phyloP scores from a whole-genome alignment of 225 moss, liverwort and hornwort genomes.

The Lunularia cruciata region DNA sequence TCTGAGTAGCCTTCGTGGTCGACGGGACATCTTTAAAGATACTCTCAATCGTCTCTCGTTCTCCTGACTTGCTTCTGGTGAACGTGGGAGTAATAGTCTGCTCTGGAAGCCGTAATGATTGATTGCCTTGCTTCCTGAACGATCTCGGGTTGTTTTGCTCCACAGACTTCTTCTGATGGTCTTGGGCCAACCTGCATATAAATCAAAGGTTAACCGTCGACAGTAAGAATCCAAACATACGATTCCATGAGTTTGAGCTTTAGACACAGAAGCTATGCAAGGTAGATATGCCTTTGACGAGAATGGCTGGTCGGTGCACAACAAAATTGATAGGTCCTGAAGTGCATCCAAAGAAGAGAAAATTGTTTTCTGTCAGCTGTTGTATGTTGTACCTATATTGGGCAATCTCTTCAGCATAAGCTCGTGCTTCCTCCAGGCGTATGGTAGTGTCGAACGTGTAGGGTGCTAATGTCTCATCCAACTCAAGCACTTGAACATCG shows the following conservation, averaged over 20 bases:
- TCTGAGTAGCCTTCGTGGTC: neutral
- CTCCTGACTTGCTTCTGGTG: constrained; percentile 16
- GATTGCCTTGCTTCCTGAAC: neutral
- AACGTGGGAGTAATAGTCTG: constrained; percentile 13
- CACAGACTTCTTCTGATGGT: constrained; percentile 31
- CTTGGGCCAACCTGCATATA: constrained; percentile 29
- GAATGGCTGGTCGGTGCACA: neutral
- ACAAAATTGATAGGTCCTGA: too few species aligned
- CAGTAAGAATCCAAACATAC: too few species aligned
- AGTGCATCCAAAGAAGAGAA: too few species aligned
- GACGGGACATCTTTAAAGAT: constrained; percentile 27
- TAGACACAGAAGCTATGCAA: neutral
- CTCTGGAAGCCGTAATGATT: constrained; percentile 3
- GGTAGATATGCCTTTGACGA: neutral
- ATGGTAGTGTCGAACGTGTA: constrained; percentile 95
- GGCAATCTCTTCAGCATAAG: constrained; percentile 77
- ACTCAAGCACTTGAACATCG: constrained; percentile 82
- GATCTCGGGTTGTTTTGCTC: constrained; percentile 17
- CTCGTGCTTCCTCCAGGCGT: constrained; percentile 76
- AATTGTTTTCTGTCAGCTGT: too few species aligned
- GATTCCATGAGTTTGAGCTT: neutral
- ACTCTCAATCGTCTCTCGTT: constrained; percentile 28
- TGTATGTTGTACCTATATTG: constrained; percentile 68
- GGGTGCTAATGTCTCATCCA: constrained; percentile 80
- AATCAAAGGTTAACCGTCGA: too few species aligned